phyloP scores from a whole-genome alignment of 306 rosid species.

The Boehmeria nivea region DNA sequence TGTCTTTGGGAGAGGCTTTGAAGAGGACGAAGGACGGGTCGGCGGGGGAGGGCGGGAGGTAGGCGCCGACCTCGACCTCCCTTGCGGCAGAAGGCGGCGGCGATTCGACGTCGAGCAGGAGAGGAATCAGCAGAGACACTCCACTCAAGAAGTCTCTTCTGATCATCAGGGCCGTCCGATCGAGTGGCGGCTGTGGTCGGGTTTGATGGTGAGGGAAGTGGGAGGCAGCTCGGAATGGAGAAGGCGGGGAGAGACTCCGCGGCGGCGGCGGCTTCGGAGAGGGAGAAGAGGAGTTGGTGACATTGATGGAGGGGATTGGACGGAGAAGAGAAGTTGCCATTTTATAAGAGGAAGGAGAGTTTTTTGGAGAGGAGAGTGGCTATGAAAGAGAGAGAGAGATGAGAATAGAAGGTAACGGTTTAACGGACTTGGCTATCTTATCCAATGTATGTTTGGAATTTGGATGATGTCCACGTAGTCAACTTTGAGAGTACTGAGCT shows the following conservation, averaged over 20 bases:
- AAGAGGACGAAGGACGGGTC: constrained; percentile 86
- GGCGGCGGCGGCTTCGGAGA: constrained; percentile 31
- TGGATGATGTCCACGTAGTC: too few species aligned
- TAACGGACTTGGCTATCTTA: too few species aligned
- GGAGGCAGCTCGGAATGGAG: constrained; percentile 2
- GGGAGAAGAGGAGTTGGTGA: constrained; percentile 16
- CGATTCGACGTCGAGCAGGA: constrained; percentile 26
- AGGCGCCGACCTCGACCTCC: constrained; percentile 76
- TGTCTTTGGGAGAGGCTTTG: constrained; percentile 75
- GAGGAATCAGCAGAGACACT: constrained; percentile 35
- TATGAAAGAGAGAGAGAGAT: too few species aligned
- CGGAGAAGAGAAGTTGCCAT: constrained; percentile 40
- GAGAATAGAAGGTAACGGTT: too few species aligned
- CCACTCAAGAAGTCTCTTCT: constrained; percentile 68
- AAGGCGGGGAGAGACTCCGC: constrained; percentile 1
- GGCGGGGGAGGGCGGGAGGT: constrained; percentile 61
- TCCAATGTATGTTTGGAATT: too few species aligned
- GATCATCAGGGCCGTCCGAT: too few species aligned
- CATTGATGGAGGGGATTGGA: constrained; percentile 19
- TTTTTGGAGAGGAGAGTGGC: too few species aligned
- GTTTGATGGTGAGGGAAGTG: constrained; percentile 7
- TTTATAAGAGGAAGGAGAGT: background rate
- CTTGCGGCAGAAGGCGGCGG: constrained; percentile 35
- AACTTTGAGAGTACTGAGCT: too few species aligned
- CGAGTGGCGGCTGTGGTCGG: constrained; percentile 11